Conservation (phyloP, 2,329 filamentous ascomycete genomes). For the Alternaria sp. region DNA sequence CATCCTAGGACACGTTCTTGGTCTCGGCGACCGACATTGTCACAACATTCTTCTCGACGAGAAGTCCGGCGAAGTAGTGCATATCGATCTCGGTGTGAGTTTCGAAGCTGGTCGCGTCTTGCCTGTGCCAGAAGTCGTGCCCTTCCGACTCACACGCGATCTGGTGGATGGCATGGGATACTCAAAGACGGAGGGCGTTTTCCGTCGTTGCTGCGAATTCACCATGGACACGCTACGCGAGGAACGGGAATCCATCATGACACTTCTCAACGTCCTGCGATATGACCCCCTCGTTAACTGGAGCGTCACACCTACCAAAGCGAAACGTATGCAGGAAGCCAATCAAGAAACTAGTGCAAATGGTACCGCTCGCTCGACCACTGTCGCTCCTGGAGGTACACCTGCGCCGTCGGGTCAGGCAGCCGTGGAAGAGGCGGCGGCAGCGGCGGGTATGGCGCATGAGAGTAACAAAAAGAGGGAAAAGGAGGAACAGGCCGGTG, state of each 20-base stretch:
- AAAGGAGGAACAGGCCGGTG: constrained; percentile 68
- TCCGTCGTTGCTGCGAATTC: constrained; percentile 97
- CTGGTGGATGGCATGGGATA: constrained; percentile 97
- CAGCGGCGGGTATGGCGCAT: constrained; percentile 26
- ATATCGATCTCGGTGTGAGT: constrained; percentile 95
- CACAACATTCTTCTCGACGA: constrained; percentile 96
- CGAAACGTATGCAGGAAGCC: constrained; percentile 72
- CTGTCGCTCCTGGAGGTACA: constrained; percentile 40
- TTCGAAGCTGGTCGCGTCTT: constrained; percentile 97
- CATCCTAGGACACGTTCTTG: constrained; percentile 91
- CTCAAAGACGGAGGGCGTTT: constrained; percentile 93
- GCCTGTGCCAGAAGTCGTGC: constrained; percentile 92
- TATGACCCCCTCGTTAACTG: constrained; percentile 97
- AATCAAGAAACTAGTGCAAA: constrained; percentile 59
- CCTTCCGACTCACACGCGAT: constrained; percentile 92
- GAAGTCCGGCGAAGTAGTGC: constrained; percentile 89
- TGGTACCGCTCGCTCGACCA: constrained; percentile 42
- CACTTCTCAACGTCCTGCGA: constrained; percentile 94
- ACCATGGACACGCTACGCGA: constrained; percentile 94
- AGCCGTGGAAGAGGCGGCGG: constrained; percentile 32
- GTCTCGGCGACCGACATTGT: constrained; percentile 91
- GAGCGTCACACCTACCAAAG: constrained; percentile 78
- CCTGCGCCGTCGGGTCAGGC: constrained; percentile 38
- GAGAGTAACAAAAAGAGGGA: constrained; percentile 53
- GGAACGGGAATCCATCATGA: constrained; percentile 98